Evolutionary conservation across 805 yeast genomes (phyloP).

Genomic region (Ogataea paradorogensis): DNA sequence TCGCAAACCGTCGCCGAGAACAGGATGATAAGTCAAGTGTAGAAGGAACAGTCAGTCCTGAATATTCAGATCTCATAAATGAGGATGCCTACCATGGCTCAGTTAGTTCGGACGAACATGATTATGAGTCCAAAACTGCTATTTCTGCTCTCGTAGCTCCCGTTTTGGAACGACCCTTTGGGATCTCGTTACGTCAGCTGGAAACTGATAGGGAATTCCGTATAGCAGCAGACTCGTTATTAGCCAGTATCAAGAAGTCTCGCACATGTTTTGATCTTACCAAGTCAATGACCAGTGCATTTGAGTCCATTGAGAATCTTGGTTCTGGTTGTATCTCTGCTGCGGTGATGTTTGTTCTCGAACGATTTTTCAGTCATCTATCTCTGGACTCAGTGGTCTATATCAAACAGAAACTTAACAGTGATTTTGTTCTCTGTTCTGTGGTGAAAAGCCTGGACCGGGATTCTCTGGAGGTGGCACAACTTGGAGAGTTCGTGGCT

Average conservation of each 20-base stretch:
- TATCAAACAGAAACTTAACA: constrained; percentile 37
- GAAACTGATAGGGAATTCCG: constrained; percentile 27
- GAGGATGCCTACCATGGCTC: constrained; percentile 17
- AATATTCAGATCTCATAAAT: constrained; percentile 17
- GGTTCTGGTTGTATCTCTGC: constrained; percentile 58
- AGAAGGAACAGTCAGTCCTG: constrained; percentile 27
- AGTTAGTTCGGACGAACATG: constrained; percentile 10
- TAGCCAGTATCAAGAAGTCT: constrained; percentile 55
- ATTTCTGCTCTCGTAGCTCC: constrained; percentile 49
- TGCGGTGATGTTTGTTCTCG: constrained; percentile 59
- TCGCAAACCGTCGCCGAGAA: constrained; percentile 20
- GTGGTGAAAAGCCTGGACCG: constrained; percentile 47
- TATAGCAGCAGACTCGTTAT: constrained; percentile 28
- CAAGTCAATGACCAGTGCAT: constrained; percentile 18
- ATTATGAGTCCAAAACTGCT: constrained; percentile 40
- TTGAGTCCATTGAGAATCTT: constrained; percentile 49
- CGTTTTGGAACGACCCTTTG: constrained; percentile 16
- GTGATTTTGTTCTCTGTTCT: constrained; percentile 39
- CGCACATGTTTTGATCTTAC: constrained; percentile 55
- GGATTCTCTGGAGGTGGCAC: constrained; percentile 33
- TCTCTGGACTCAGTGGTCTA: constrained; percentile 55
- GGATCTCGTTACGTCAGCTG: constrained; percentile 27
- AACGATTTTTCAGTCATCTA: constrained; percentile 55
- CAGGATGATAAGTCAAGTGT: constrained; percentile 22
- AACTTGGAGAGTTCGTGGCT: constrained; percentile 49